Conservation (phyloP, 495 filamentous ascomycete genomes). For the Hyaloscypha finlandica region DNA sequence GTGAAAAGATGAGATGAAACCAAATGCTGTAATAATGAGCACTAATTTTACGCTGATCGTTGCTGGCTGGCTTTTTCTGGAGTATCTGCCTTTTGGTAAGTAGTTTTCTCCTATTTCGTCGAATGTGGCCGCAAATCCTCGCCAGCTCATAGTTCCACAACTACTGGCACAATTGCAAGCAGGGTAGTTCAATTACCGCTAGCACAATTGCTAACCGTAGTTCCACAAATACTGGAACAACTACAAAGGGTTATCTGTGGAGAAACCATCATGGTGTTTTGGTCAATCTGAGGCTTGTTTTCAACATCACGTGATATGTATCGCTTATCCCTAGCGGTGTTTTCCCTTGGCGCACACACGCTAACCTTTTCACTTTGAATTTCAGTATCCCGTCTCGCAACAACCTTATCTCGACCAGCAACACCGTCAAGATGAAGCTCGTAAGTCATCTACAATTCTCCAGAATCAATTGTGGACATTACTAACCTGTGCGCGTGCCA, state of each 20-base stretch:
- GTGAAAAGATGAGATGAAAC: background rate
- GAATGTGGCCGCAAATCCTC: no score
- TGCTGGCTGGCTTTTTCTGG: background rate
- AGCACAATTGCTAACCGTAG: no score
- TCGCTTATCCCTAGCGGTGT: background rate
- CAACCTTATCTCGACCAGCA: constrained; percentile 9
- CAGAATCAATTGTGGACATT: constrained; percentile 10
- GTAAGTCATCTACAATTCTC: constrained; percentile 19
- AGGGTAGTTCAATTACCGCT: no score
- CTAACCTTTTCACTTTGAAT: constrained; percentile 7
- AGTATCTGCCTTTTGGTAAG: no score
- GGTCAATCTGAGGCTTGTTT: no score
- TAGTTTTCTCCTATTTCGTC: no score
- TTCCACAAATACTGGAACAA: no score
- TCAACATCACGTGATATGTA: background rate
- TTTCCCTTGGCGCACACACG: background rate
- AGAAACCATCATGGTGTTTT: no score
- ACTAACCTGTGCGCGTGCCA: constrained; percentile 24
- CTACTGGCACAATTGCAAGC: no score
- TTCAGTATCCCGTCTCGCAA: background rate
- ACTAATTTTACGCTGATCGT: no score
- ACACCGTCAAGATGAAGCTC: constrained; percentile 33
- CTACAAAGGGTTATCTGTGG: no score
- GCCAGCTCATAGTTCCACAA: no score
- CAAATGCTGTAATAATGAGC: background rate